These are phyloP conservation scores for Eudorina sp. DNA, from an alignment of 139 green algal genomes.

Conservation along the genomic window DNA sequence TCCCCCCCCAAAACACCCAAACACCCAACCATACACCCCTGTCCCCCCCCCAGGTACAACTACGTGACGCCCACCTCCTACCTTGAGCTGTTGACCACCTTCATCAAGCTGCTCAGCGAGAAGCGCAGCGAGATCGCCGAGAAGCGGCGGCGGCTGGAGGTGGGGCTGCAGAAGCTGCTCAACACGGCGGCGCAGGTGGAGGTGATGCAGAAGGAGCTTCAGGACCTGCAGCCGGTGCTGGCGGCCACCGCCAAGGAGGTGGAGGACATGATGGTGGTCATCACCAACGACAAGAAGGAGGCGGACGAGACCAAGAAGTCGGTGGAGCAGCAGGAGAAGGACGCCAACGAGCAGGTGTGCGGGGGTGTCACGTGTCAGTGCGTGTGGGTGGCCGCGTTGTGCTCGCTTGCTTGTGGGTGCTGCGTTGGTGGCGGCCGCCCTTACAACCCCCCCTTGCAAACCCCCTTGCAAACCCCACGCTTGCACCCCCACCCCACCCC, in stretches of 20 bases:
- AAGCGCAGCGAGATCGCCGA: constrained; percentile 74
- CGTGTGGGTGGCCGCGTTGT: too few relatives aligned
- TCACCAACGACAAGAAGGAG: constrained; percentile 80
- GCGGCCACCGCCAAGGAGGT: constrained; percentile 78
- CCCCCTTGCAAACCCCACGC: too few relatives aligned
- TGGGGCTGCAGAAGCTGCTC: constrained; percentile 84
- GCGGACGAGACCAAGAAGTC: constrained; percentile 76
- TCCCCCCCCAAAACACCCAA: too few relatives aligned
- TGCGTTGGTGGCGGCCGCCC: neutral
- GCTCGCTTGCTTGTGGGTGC: neutral
- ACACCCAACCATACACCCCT: too few relatives aligned
- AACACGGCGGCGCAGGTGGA: constrained; percentile 68
- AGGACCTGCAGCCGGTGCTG: constrained; percentile 84
- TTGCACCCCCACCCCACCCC: too few relatives aligned
- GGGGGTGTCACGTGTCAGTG: too few relatives aligned
- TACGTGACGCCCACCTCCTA: constrained; percentile 79
- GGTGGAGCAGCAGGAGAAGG: constrained; percentile 77
- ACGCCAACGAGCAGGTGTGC: constrained; percentile 86
- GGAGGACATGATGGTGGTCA: constrained; percentile 87
- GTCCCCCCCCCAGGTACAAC: constrained; percentile 58
- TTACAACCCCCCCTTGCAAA: too few relatives aligned
- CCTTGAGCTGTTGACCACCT: constrained; percentile 80
- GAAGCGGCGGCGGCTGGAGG: constrained; percentile 69
- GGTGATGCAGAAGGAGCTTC: constrained; percentile 84
- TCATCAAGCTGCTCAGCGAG: constrained; percentile 70